Evolutionary conservation across 305 asterid species (phyloP).

Genomic region (Solanum hybrid): DNA sequence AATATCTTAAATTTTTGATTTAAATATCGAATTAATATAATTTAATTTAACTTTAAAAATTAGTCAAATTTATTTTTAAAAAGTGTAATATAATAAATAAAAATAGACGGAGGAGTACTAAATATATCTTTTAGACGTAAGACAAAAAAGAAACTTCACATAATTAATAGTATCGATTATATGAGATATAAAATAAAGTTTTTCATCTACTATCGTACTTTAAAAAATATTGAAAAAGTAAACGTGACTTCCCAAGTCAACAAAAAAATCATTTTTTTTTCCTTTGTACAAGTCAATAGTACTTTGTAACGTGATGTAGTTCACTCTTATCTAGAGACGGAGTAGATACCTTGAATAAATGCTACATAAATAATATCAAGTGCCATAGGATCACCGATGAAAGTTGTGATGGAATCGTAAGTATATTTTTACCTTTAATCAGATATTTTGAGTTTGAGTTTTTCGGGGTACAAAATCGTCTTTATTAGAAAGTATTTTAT

Average conservation of each 20-base stretch:
- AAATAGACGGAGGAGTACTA: too few species aligned
- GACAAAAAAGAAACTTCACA: background rate
- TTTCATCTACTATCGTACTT: background rate
- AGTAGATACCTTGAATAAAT: background rate
- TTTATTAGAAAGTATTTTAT: too few species aligned
- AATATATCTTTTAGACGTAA: background rate
- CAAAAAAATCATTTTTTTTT: background rate
- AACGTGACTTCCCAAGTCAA: background rate
- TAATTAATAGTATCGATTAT: background rate
- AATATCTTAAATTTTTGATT: too few species aligned
- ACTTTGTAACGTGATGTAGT: background rate
- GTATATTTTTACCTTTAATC: too few species aligned
- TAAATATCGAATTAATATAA: too few species aligned
- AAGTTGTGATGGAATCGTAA: too few species aligned
- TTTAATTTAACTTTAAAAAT: too few species aligned
- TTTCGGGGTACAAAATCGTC: fast-evolving
- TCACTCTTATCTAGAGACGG: background rate
- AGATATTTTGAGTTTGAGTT: too few species aligned
- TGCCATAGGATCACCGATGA: background rate
- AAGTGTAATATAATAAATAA: too few species aligned
- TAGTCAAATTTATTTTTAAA: too few species aligned
- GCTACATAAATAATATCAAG: background rate
- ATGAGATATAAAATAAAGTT: background rate
- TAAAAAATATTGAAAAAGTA: background rate
- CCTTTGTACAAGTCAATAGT: background rate